Evolutionary conservation across 495 filamentous ascomycete species (phyloP).

Genomic region (Jackrogersella minutella): DNA sequence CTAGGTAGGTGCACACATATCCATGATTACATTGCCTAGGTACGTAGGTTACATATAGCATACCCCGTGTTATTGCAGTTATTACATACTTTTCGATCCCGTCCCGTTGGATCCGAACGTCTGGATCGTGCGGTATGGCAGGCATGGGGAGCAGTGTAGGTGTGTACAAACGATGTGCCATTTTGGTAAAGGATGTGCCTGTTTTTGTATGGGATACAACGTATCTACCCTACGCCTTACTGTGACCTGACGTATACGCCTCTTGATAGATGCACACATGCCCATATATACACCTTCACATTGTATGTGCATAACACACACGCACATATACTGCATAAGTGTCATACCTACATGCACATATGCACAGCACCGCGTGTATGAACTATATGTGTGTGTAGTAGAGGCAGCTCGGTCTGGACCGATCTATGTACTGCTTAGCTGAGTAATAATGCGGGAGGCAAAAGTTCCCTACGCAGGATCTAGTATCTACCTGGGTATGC

Average conservation of each 20-base stretch:
- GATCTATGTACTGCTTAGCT: conserved; percentile 23
- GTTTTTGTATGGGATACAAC: neutral
- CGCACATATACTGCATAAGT: too few species aligned
- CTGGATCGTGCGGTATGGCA: conserved; percentile 16
- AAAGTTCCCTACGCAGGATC: conserved; percentile 15
- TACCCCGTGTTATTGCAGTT: conserved; percentile 10
- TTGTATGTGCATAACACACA: too few species aligned
- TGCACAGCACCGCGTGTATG: neutral
- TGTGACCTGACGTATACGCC: too few species aligned
- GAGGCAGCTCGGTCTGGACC: conserved; percentile 22
- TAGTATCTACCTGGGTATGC: neutral
- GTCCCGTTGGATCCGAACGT: conserved; percentile 26
- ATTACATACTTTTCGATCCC: conserved; percentile 7
- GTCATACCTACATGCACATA: neutral
- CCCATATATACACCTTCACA: too few species aligned
- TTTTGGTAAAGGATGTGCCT: conserved; percentile 10
- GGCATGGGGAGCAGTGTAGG: neutral
- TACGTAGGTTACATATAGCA: neutral
- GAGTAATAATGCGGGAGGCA: conserved; percentile 17
- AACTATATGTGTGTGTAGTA: neutral
- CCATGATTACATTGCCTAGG: too few species aligned
- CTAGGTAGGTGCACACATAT: neutral
- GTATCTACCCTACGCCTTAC: too few species aligned
- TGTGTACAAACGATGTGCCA: conserved; percentile 4
- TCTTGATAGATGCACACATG: too few species aligned